These are phyloP conservation scores for Globisporangium mamillatum DNA, from an alignment of 352 stramenopile species.

Conservation along the genomic window DNA sequence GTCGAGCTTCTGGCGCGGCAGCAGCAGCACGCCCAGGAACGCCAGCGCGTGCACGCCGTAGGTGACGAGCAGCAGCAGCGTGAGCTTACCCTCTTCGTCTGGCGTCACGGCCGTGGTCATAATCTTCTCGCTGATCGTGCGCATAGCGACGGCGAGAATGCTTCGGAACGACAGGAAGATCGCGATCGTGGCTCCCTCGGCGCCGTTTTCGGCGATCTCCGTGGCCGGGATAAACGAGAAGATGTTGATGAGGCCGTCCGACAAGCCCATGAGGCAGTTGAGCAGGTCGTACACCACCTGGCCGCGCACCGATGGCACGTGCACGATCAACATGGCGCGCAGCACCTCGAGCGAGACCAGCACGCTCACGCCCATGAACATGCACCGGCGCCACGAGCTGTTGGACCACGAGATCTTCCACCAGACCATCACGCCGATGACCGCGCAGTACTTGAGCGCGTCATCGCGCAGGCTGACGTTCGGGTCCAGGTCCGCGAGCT, in stretches of 20 bases:
- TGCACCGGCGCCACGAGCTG: slow-evolving; percentile 28
- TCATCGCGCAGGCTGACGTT: slow-evolving; percentile 23
- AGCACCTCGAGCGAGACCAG: slow-evolving; percentile 48
- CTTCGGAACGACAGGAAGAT: slow-evolving; percentile 28
- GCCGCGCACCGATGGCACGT: slow-evolving; percentile 16
- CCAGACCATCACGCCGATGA: slow-evolving; percentile 49
- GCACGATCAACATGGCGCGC: slow-evolving; percentile 35
- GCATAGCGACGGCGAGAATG: slow-evolving; percentile 17
- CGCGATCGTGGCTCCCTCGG: slow-evolving; percentile 63
- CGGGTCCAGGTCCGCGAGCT: slow-evolving; percentile 11
- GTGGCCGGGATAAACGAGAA: slow-evolving; percentile 50
- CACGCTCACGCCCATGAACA: slow-evolving; percentile 32
- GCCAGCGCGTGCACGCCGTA: slow-evolving; percentile 54
- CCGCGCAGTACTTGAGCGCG: slow-evolving; percentile 46
- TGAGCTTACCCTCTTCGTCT: slow-evolving; percentile 19
- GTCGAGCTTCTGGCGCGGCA: slow-evolving; percentile 51
- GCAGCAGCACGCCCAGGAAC: slow-evolving; percentile 34
- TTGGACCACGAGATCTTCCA: slow-evolving; percentile 50
- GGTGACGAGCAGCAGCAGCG: slow-evolving; percentile 44
- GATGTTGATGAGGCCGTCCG: slow-evolving; percentile 65
- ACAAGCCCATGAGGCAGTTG: slow-evolving; percentile 46
- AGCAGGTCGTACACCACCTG: slow-evolving; percentile 52
- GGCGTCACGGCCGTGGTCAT: slow-evolving; percentile 10
- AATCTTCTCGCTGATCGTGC: slow-evolving; percentile 42
- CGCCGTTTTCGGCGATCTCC: slow-evolving; percentile 70